These are phyloP conservation scores for Grifola frondosa DNA, from an alignment of 1,284 basidiomycete genomes.

Conservation along the genomic window DNA sequence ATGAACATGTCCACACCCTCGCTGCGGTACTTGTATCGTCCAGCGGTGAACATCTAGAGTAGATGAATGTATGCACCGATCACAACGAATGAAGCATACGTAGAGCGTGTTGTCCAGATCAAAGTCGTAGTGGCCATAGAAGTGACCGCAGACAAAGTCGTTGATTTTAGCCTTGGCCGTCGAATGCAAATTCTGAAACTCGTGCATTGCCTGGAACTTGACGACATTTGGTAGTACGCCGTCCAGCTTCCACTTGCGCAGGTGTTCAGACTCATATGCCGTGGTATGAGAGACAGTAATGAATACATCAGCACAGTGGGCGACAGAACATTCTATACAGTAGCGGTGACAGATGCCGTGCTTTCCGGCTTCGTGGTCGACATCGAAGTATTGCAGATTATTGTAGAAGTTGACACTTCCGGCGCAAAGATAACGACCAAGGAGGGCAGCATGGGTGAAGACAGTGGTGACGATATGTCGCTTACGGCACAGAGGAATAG, in stretches of 20 bases:
- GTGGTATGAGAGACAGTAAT: constrained; percentile 99
- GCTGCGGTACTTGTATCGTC: constrained; percentile 96
- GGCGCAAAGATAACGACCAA: constrained; percentile 95
- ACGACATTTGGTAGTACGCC: constrained; percentile 97
- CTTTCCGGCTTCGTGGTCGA: constrained; percentile 97
- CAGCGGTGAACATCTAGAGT: constrained; percentile 87
- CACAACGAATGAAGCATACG: constrained; percentile 40
- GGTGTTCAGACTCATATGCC: constrained; percentile 92
- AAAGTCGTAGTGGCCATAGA: constrained; percentile 96
- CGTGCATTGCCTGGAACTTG: constrained; percentile 93
- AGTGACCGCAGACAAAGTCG: constrained; percentile 95
- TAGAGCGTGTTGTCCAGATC: constrained; percentile 95
- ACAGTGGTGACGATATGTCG: constrained; percentile 96
- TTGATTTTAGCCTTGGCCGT: constrained; percentile 93
- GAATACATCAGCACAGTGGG: constrained; percentile 96
- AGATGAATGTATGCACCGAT: constrained; percentile 9
- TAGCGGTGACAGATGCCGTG: constrained; percentile 89
- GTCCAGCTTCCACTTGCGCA: constrained; percentile 95
- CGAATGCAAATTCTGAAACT: constrained; percentile 95
- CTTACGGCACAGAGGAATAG: constrained; percentile 93
- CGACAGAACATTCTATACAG: constrained; percentile 91
- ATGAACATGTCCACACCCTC: constrained; percentile 99
- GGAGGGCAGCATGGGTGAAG: constrained; percentile 94
- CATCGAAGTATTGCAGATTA: constrained; percentile 98
- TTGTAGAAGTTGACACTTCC: constrained; percentile 98